Conservation (phyloP, 2,329 filamentous ascomycete species). For the Cercospora canescens region DNA sequence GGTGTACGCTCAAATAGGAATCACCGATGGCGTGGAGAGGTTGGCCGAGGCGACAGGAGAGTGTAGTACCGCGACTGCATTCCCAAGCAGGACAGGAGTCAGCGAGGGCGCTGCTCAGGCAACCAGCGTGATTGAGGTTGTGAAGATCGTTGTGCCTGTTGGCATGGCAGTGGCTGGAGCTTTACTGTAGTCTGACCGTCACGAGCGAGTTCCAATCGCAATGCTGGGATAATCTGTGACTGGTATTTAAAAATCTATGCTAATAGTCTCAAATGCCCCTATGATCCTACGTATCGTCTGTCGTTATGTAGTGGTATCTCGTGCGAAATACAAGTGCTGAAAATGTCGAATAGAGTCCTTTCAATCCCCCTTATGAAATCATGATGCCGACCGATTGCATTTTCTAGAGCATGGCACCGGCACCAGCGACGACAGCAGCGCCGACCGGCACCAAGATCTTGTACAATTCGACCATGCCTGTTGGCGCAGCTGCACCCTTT, state of each 20-base stretch:
- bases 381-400: not conserved
- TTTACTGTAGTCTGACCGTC: not conserved
- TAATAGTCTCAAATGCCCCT: not conserved
- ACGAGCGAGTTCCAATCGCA: not conserved
- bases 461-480: slow-evolving; percentile 7
- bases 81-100: slow-evolving; percentile 4
- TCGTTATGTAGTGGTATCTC: slow-evolving; percentile 6
- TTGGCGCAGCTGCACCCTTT: slow-evolving; percentile 4
- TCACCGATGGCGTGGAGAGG: slow-evolving; percentile 21
- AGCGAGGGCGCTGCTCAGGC: slow-evolving; percentile 9
- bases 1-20: slow-evolving; percentile 16
- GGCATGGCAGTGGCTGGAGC: slow-evolving; percentile 12
- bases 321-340: not conserved
- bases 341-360: not conserved
- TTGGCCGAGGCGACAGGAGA: slow-evolving; percentile 8
- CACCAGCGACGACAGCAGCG: slow-evolving; percentile 13
- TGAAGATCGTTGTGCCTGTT: slow-evolving; percentile 21
- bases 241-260: not conserved
- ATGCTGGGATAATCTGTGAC: not conserved
- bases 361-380: not conserved
- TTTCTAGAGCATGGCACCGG: slow-evolving; percentile 6
- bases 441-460: slow-evolving; percentile 14
- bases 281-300: not conserved
- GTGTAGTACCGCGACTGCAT: slow-evolving; percentile 8
- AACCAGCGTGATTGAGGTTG: slow-evolving; percentile 15